Percentiles rank a stretch among this genome's conserved stretches.
These are phyloP conservation scores for Phytophthora constricta DNA, from an alignment of 352 stramenopile genomes.

Conservation along the genomic window DNA sequence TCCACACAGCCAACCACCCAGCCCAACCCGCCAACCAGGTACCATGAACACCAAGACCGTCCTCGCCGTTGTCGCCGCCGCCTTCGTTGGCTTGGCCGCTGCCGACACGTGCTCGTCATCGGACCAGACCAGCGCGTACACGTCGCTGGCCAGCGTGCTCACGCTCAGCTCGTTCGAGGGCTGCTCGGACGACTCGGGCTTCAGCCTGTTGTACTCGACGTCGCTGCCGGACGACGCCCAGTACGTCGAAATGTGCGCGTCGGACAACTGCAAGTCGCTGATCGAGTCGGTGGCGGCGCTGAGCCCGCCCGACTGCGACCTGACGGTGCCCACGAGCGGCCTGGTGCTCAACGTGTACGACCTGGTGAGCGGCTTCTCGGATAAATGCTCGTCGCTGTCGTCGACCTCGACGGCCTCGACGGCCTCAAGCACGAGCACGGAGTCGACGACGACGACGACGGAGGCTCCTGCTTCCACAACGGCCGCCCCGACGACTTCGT, in stretches of 20 bases:
- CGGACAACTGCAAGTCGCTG: conserved; percentile 12
- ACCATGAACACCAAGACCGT: conserved; percentile 10
- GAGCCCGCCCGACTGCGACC: conserved; percentile 21
- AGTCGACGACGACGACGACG: background rate
- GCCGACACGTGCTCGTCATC: conserved; percentile 2
- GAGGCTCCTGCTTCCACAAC: background rate
- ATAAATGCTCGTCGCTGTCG: conserved; percentile 7
- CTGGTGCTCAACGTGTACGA: conserved; percentile 20
- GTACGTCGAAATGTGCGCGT: conserved; percentile 29
- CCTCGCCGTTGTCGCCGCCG: conserved; percentile 3
- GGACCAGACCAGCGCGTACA: conserved; percentile 14
- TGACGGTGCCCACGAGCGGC: conserved; percentile 23
- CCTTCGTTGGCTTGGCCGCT: conserved; percentile 5
- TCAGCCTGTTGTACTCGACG: conserved; percentile 23
- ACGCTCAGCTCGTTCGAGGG: conserved; percentile 4
- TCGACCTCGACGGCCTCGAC: background rate
- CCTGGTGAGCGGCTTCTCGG: conserved; percentile 12
- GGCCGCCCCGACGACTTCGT: background rate
- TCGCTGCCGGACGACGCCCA: conserved; percentile 20
- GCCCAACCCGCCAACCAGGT: background rate
- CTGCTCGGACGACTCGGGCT: conserved; percentile 23
- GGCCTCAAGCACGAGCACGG: no score
- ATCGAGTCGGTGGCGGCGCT: conserved; percentile 10
- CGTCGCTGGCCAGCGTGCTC: conserved; percentile 12
- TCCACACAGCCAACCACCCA: background rate